Evolutionary conservation across 1,284 basidiomycete genomes (phyloP).

Genomic region (Puccinia coronata): DNA sequence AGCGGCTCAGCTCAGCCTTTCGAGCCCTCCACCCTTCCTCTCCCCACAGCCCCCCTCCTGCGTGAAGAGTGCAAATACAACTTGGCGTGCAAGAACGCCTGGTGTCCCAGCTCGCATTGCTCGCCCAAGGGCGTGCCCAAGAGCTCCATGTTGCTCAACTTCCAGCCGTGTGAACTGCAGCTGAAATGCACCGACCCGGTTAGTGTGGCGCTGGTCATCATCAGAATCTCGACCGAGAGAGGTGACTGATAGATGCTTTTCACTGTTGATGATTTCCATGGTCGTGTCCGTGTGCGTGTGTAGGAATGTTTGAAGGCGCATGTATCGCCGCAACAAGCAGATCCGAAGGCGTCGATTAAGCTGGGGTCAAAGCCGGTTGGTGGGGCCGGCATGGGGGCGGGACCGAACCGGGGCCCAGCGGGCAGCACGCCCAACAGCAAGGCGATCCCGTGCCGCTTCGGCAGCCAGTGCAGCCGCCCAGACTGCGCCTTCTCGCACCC

Average conservation of each 20-base stretch:
- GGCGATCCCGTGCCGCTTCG: conserved; percentile 41
- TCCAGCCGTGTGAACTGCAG: conserved; percentile 41
- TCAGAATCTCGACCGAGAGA: too few species aligned
- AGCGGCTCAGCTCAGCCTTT: background rate
- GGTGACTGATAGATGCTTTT: too few species aligned
- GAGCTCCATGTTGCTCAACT: conserved; percentile 42
- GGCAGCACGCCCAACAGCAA: background rate
- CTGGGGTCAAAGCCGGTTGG: background rate
- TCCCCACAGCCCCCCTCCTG: conserved; percentile 22
- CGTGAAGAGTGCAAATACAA: conserved; percentile 47
- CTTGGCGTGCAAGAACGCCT: conserved; percentile 43
- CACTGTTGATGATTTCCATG: too few species aligned
- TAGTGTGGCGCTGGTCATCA: conserved; percentile 13
- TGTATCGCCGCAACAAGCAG: conserved; percentile 45
- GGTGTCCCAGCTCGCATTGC: conserved; percentile 49
- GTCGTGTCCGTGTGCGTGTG: background rate
- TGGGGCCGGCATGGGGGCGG: background rate
- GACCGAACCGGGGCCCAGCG: background rate
- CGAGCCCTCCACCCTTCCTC: conserved; percentile 2
- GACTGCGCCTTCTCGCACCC: conserved; percentile 42
- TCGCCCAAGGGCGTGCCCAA: conserved; percentile 34
- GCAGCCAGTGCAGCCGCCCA: conserved; percentile 38
- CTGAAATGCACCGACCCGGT: conserved; percentile 40
- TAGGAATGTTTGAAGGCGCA: conserved; percentile 44
- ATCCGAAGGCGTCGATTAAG: conserved; percentile 45